phyloP scores from a whole-genome alignment of 192 early-diverging fungal genomes.

The Coemansia guatemalensis region DNA sequence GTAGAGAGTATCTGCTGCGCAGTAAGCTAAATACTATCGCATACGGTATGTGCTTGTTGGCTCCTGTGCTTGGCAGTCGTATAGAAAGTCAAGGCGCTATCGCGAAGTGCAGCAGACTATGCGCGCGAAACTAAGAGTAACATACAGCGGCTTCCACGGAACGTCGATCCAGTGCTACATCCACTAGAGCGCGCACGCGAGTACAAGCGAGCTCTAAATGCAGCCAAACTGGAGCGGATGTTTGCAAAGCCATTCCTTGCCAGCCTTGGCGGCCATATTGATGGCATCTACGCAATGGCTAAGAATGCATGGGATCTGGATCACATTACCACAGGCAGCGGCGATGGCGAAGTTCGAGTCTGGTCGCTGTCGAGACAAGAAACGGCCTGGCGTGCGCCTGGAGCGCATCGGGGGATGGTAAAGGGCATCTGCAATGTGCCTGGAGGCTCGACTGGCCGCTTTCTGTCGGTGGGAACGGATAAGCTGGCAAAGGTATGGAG shows the following conservation, averaged over 20 bases:
- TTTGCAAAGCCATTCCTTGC: slow-evolving; percentile 98
- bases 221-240: slow-evolving; percentile 90
- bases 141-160: slow-evolving; percentile 84
- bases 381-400: slow-evolving; percentile 69
- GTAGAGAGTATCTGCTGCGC: too few species aligned
- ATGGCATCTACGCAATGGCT: slow-evolving; percentile 93
- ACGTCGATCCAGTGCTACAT: slow-evolving; percentile 86
- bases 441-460: slow-evolving; percentile 58
- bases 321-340: slow-evolving; percentile 83
- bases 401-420: slow-evolving; percentile 84
- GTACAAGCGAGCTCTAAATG: slow-evolving; percentile 93
- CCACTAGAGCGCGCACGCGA: slow-evolving; percentile 95
- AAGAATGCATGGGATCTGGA: slow-evolving; percentile 91
- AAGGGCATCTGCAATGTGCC: slow-evolving; percentile 78
- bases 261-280: slow-evolving; percentile 85
- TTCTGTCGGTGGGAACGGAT: slow-evolving; percentile 92
- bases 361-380: slow-evolving; percentile 83
- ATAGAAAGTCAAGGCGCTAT: slow-evolving; percentile 95
- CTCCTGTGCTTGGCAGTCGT: neutral
- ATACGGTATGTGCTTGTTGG: too few species aligned
- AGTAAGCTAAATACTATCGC: too few species aligned
- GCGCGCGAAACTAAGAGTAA: slow-evolving; percentile 82
- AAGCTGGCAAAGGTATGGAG: slow-evolving; percentile 95
- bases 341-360: slow-evolving; percentile 92
- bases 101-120: slow-evolving; percentile 74